Base-by-base conservation (phyloP, 169 alveolate species). In the Eimeria praecox region DNA sequence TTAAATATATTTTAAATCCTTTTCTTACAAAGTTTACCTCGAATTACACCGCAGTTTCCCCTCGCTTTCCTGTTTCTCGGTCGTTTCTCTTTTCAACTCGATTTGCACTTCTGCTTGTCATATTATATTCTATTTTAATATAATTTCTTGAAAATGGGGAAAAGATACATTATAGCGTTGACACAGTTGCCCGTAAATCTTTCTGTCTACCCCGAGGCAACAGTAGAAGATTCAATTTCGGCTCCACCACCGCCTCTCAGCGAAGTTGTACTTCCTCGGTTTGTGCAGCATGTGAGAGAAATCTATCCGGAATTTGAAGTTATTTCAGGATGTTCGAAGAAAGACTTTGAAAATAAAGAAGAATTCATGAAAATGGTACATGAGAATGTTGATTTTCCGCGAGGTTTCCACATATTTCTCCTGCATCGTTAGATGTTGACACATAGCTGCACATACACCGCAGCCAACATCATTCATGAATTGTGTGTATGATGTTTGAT, bases 211-310 rank as follows among this genome's bases (percentile, higher is more conserved):
- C 75, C 44, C 5, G 90, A 52, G 49, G 90, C 90, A 2, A 27
- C 49, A 1, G 90, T 82, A n/a, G 75, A 3, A 10, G 18, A n/a
- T 54, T 49, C 90, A 8, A 38, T 10, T 46, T 49, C 90, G n/a
- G 16, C 46, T 8, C 75, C 75, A 9, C 90, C 75, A 5, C 90
- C 90, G 22, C 49, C 90, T 24, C 4, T 82, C 0, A 27, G 75
- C 20, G 75, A 82, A 16, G 90, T 82, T 20, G 75, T 82, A 1
- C 52, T 82, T 9, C 90, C 90, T 5, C 90, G 90, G 0, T n/a
- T 82, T 22, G 90, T 49, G 35, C 3, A 38, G 75, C 73, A 49
- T 82, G 35, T 82, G 75, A 10, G 66, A 20, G 90, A n/a, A n/a
- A 49, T 52, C 49, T 52, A n/a, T 16, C 75, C 90, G 27, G 73